These are phyloP conservation scores for Myriosclerotinia duriaeana DNA, from an alignment of 2,329 filamentous ascomycete species.

Conservation along the genomic window DNA sequence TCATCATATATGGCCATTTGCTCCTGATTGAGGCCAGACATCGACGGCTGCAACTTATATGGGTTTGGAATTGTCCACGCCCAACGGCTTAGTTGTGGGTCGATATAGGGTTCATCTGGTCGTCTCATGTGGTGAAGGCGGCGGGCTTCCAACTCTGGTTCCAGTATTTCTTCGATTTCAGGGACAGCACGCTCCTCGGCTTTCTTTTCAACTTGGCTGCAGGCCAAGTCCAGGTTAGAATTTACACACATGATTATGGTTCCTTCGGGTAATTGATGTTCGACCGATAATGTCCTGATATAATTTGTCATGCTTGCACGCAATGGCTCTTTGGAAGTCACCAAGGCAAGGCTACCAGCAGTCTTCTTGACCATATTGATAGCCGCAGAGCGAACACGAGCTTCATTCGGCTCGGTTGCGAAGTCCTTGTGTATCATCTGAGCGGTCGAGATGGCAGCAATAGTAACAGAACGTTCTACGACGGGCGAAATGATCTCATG, in stretches of 20 bases:
- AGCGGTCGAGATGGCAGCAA: slow-evolving; percentile 92
- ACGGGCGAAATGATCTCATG: slow-evolving; percentile 97
- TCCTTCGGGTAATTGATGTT: slow-evolving; percentile 82
- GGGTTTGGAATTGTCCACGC: slow-evolving; percentile 91
- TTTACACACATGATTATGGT: slow-evolving; percentile 99
- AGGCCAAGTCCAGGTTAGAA: slow-evolving; percentile 91
- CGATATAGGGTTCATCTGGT: slow-evolving; percentile 81
- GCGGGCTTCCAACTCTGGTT: slow-evolving; percentile 74
- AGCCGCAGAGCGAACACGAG: slow-evolving; percentile 79
- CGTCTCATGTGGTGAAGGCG: slow-evolving; percentile 72
- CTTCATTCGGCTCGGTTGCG: slow-evolving; percentile 86
- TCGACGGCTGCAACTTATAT: slow-evolving; percentile 75
- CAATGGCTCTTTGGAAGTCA: slow-evolving; percentile 97
- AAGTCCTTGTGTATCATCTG: slow-evolving; percentile 98
- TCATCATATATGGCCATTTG: slow-evolving; percentile 97
- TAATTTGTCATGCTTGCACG: slow-evolving; percentile 98
- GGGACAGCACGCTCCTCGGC: slow-evolving; percentile 90
- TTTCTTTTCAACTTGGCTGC: slow-evolving; percentile 90
- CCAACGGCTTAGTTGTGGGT: slow-evolving; percentile 82
- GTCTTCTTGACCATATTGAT: slow-evolving; percentile 94
- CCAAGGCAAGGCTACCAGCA: slow-evolving; percentile 87
- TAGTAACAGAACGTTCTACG: slow-evolving; percentile 95
- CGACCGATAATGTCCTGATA: slow-evolving; percentile 68
- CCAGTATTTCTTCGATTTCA: slow-evolving; percentile 93
- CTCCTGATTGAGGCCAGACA: slow-evolving; percentile 77